Evolutionary conservation across 495 filamentous ascomycete species (phyloP).

Genomic region (Tuber calosporum): DNA sequence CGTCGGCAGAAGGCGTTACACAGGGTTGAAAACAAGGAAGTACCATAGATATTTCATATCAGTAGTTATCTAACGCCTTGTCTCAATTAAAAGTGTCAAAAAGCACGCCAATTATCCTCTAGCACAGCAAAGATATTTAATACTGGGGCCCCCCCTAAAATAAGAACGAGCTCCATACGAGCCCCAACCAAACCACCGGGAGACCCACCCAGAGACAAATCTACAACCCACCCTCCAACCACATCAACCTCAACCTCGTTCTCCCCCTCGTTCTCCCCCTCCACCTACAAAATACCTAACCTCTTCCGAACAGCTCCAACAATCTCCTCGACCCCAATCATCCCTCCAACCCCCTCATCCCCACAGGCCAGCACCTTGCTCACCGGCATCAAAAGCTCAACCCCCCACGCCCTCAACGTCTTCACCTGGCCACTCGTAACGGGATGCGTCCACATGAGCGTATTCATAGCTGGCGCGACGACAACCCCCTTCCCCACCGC

Average conservation of each 20-base stretch:
- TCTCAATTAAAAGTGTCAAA: neutral
- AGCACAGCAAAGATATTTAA: neutral
- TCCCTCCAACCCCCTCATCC: slow-evolving; percentile 68
- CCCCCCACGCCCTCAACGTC: slow-evolving; percentile 52
- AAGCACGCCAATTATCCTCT: neutral
- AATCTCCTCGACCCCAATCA: slow-evolving; percentile 71
- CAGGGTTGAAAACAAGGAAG: neutral
- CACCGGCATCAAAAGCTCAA: slow-evolving; percentile 61
- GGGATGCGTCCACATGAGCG: slow-evolving; percentile 83
- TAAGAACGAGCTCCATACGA: neutral
- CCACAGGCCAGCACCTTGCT: slow-evolving; percentile 74
- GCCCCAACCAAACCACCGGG: neutral
- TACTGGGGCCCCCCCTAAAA: neutral
- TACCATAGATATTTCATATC: neutral
- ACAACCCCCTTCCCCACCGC: slow-evolving; percentile 12
- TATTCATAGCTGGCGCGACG: slow-evolving; percentile 77
- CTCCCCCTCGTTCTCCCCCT: neutral
- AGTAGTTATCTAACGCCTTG: neutral
- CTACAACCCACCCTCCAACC: neutral
- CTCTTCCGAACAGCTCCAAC: slow-evolving; percentile 53
- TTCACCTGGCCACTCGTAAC: slow-evolving; percentile 63
- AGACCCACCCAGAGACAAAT: neutral
- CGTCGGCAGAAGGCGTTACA: slow-evolving; percentile 15
- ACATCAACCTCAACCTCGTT: neutral
- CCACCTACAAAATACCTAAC: slow-evolving; percentile 36